Base-by-base conservation (phyloP, 257 asterid genomes). In the Solanum commersonii region DNA sequence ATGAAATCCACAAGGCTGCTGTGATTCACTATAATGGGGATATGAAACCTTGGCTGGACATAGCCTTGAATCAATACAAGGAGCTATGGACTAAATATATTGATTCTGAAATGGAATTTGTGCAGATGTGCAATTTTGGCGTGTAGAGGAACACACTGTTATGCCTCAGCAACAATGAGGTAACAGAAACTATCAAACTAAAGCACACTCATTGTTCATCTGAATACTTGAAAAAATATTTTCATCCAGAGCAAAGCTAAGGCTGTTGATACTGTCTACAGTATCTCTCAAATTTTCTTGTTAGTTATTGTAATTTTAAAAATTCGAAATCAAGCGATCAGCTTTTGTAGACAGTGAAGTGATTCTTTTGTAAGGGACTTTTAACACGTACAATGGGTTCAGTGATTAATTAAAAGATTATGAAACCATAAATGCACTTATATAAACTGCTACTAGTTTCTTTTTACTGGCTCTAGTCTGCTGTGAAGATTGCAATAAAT, bases 11-110 rank as follows among this genome's bases (percentile, higher is more conserved):
- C 79, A 96, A 94, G 86, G 98, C 98, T 87, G 99, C 99, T 2
- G 98, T 96, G 40, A 95, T 97, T 88, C 99, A 97, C 90, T 97
- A 94, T 92, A 96, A 95, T 67, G 99, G 99, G 84, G 98, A 96
- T 90, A 97, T 97, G 98, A 97, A 97, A 90, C 99, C 99, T 35
- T 97, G 99, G 99, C 95, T 97, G 90, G 99, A 97, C 90, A 97
- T 97, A 82, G 99, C 95, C 87, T 93, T 96, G 98, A 97, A 97
- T 89, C 94, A 91, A 42, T 97, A 95, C 92, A 97, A 97, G 94
- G 93, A 93, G 86, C 95, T 97, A 34, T 97, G 99, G 99, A 97
- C 97, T 16, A 97, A 96, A 90, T 96, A 97, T 87, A 94, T 97
- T 44, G 98, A 97, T 88, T 93, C 93, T 59, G 98, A 97, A 84